Base-by-base conservation (phyloP, 441 rosid species). In the Erysimum cheiri region DNA sequence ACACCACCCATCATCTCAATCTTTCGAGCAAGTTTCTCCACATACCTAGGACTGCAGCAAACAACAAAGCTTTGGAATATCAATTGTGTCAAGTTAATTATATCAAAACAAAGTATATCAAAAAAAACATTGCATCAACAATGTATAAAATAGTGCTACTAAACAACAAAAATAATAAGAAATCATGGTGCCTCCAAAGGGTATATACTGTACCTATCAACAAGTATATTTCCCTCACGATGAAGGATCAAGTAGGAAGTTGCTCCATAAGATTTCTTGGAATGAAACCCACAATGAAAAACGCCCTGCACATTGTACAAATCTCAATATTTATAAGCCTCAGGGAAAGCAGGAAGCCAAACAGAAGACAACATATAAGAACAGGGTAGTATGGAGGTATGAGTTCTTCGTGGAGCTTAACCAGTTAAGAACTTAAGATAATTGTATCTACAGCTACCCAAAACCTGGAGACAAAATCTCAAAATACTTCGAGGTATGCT, bases 271-370 rank as follows among this genome's bases (percentile, higher is more conserved):
- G 92, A 85, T 53, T 87, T 82, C 70, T 81, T 83, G 47, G 92
- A 85, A 80, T 87, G 92, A 75, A 85, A 85, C 9, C 92, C 92
- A 69, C 89, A 87, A 65, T 87, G 92, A 60, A 78, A 85, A 39
- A 87, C 79, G 4, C 87, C 92, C 92, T 87, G 81, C 66, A 29
- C 4, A 14, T 62, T 15, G 77, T 41, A 33, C 68, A 56, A 44
- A 47, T 15, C 19, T 39, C 58, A 28, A 28, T 12, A 17, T 1
- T 19, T 1, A 1, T 52, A 17, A 73, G 24, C 75, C 62, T 32
- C 55, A 37, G 46, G 6, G 57, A 62, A 50, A 62, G 43, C 19
- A 52, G 8, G 5, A 37, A 40, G 68, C 58, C 75, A 70, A 53
- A 37, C 13, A 44, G 19, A 52, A 28, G 40, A 15, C 29, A 73